Base-by-base conservation (phyloP, 768 basidiomycete species). In the Podaxis pistillaris region DNA sequence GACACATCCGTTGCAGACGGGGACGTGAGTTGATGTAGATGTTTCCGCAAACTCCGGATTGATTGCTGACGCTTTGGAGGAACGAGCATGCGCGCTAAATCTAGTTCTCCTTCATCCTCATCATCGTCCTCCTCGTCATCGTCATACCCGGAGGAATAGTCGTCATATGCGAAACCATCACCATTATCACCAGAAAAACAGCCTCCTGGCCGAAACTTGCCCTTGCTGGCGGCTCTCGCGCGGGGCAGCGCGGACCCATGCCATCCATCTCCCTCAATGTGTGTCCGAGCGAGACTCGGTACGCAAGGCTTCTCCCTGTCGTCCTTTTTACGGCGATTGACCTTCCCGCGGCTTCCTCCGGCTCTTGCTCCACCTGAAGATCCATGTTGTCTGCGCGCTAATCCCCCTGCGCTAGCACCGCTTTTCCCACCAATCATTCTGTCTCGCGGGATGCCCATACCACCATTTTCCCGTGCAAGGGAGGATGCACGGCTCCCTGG, bases 61-160 rank as follows among this genome's bases (percentile, higher is more conserved):
- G 89, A 90, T 63, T 86, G 81, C 69, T 92, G 90, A 28, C 90
- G 79, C 70, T 86, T 89, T 19, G 90, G 81, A 7, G 85, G 88
- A 28, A 89, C 84, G 38, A 92, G 83, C 60, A 91, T 79, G 28
- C 81, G 80, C 15, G 88, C 86, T 44, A 91, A 78, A 68, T 86
- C 82, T 51, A 90, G 75, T 68, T 90, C 90, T 15, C 78, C 77
- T 5, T 78, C 78, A 6, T 76, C 78, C 6, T 79, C 79, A 7
- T 78, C 76, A 44, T 83, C 84, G 13, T 83, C 81, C 7, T 82
- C 81, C 8, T 74, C 74, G 1, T 74, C 75, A 28, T 71, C 69
- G 19, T 69, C 68, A 60, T 67, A 56, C 63, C 69, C 69, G 6
- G 38, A 62, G 2, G 67, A n/a, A 53, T n/a, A 8, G 13, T 53